These are phyloP conservation scores for Exophiala phaeomuriformis DNA, from an alignment of 2,329 filamentous ascomycete genomes.

Conservation along the genomic window DNA sequence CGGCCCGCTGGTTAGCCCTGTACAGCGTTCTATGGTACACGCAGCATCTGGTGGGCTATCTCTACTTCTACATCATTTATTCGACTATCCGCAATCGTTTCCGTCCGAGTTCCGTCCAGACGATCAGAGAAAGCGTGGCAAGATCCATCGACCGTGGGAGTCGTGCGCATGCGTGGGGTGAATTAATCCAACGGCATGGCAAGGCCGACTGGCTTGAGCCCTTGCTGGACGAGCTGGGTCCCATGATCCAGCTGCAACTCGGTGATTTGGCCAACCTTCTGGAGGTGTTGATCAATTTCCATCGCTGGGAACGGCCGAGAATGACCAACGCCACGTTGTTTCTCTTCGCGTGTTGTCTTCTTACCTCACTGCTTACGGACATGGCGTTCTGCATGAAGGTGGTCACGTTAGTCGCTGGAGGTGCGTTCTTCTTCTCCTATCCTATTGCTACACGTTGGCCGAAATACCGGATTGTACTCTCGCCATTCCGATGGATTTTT, in stretches of 20 bases:
- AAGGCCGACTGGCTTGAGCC: slow-evolving; percentile 35
- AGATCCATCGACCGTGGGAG: slow-evolving; percentile 29
- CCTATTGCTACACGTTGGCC: slow-evolving; percentile 34
- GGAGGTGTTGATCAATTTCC: slow-evolving; percentile 35
- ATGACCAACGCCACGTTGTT: slow-evolving; percentile 32
- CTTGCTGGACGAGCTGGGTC: slow-evolving; percentile 33
- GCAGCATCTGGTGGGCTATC: slow-evolving; percentile 33
- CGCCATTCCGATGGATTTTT: slow-evolving; percentile 33
- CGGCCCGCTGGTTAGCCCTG: slow-evolving; percentile 33
- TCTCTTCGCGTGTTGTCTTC: slow-evolving; percentile 32
- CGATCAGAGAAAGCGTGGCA: slow-evolving; percentile 32
- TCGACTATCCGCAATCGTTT: slow-evolving; percentile 31
- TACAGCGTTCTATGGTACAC: slow-evolving; percentile 35
- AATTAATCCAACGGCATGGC: slow-evolving; percentile 35
- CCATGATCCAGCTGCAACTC: slow-evolving; percentile 34
- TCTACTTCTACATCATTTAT: slow-evolving; percentile 33
- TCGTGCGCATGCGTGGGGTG: slow-evolving; percentile 32
- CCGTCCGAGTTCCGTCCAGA: slow-evolving; percentile 28
- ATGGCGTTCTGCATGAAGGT: slow-evolving; percentile 35
- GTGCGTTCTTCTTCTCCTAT: slow-evolving; percentile 34
- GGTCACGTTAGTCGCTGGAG: slow-evolving; percentile 31
- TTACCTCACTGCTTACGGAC: slow-evolving; percentile 29
- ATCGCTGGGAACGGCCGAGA: slow-evolving; percentile 32
- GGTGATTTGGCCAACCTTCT: slow-evolving; percentile 35
- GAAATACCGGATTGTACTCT: slow-evolving; percentile 33